Evolutionary conservation across 129 eudicot species (phyloP).

Genomic region (Escallonia herrerae): DNA sequence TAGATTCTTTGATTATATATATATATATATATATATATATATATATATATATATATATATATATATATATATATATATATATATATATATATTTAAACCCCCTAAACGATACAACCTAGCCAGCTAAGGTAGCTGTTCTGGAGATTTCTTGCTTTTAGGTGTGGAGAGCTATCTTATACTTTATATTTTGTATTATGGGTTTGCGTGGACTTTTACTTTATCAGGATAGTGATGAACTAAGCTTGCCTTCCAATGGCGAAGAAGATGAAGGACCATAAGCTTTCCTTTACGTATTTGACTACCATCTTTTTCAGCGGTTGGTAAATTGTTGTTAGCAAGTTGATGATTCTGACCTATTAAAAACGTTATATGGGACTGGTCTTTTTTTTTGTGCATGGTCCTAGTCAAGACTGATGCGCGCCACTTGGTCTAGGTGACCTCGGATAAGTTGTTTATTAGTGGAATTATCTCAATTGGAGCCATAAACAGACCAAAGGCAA

Average conservation of each 20-base stretch:
- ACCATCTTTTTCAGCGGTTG: conserved; percentile 1
- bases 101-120: background rate
- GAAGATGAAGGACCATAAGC: background rate
- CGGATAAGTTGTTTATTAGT: background rate
- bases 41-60: no score
- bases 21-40: no score
- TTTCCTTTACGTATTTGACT: conserved; percentile 14
- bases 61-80: background rate
- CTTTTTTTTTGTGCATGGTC: background rate
- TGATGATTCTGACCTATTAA: no score
- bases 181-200: background rate
- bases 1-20: conserved; percentile 20
- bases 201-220: conserved; percentile 8
- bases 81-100: background rate
- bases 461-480: background rate
- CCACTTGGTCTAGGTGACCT: background rate
- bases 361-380: background rate
- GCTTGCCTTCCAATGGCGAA: conserved; percentile 17
- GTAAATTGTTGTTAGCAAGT: background rate
- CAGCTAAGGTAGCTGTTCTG: conserved; percentile 10
- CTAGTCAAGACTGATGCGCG: no score
- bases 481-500: no score
- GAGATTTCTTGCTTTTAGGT: conserved; percentile 25
- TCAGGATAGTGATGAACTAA: conserved; percentile 14
- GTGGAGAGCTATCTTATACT: conserved; percentile 5